Evolutionary conservation across 352 stramenopile species (phyloP).

Genomic region (Globisporangium rhizosaccharum): DNA sequence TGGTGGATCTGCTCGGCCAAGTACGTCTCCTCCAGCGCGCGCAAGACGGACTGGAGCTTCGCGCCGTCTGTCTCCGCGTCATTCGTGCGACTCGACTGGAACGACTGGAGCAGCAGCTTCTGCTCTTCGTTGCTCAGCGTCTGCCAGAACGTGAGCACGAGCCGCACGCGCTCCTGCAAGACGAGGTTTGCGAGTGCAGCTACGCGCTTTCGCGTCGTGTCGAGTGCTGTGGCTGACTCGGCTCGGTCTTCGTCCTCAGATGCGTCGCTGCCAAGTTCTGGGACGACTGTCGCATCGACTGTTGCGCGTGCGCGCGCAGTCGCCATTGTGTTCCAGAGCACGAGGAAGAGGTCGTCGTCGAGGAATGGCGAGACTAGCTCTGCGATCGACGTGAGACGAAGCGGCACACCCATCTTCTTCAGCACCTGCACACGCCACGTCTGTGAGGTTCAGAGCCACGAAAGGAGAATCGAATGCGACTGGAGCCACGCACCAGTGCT

Average conservation of each 20-base stretch:
- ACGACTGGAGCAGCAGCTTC: constrained; percentile 23
- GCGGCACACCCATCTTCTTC: constrained; percentile 29
- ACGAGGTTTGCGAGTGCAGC: constrained; percentile 38
- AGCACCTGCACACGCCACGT: constrained; percentile 9
- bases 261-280: not conserved
- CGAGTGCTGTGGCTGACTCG: constrained; percentile 2
- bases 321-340: constrained; percentile 59
- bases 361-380: constrained; percentile 48
- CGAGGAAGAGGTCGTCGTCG: constrained; percentile 45
- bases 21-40: constrained; percentile 56
- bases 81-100: constrained; percentile 13
- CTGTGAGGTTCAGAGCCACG: not conserved
- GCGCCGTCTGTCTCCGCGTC: constrained; percentile 5
- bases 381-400: constrained; percentile 24
- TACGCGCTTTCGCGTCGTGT: constrained; percentile 31
- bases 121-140: constrained; percentile 51
- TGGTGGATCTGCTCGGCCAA: constrained; percentile 53
- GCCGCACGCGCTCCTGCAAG: constrained; percentile 54
- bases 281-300: constrained; percentile 12
- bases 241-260: not conserved
- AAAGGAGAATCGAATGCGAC: not conserved
- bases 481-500: constrained; percentile 4
- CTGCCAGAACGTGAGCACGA: constrained; percentile 46
- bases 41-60: constrained; percentile 36
- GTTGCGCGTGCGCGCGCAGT: constrained; percentile 17